Percentiles rank a stretch among this genome's conserved stretches.
Evolutionary conservation across 1,284 basidiomycete species (phyloP).

Genomic region (Ganoderma lucidum): DNA sequence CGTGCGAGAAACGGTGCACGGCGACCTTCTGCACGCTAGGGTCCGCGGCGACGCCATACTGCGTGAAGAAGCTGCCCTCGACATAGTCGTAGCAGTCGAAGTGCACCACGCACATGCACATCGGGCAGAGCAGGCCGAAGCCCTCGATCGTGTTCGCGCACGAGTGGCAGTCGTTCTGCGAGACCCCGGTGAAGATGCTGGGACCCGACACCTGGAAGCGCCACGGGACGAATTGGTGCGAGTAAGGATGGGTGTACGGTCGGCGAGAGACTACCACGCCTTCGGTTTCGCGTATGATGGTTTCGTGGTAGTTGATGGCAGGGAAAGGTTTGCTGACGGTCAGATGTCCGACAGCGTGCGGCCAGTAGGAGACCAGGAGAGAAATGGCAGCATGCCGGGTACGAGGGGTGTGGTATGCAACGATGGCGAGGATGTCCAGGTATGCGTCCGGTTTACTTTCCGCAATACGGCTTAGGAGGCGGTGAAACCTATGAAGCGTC

Average conservation of each 20-base stretch:
- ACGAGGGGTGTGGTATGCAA: constrained; percentile 67
- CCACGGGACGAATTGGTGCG: constrained; percentile 77
- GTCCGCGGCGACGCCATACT: constrained; percentile 58
- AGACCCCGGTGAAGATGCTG: constrained; percentile 44
- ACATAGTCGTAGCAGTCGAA: constrained; percentile 79
- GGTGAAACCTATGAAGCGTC: constrained; percentile 61
- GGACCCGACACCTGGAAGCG: constrained; percentile 50
- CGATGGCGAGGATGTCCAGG: constrained; percentile 72
- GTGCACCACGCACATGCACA: constrained; percentile 72
- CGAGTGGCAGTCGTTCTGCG: constrained; percentile 58
- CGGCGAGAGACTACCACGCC: constrained; percentile 25
- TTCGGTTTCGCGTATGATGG: constrained; percentile 30
- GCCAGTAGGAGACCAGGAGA: constrained; percentile 71
- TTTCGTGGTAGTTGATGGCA: constrained; percentile 44
- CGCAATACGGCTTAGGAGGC: constrained; percentile 65
- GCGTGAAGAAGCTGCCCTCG: constrained; percentile 62
- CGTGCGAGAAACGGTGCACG: constrained; percentile 65
- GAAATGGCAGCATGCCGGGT: constrained; percentile 63
- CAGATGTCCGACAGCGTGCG: constrained; percentile 71
- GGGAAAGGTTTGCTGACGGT: constrained; percentile 60
- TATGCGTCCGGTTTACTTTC: constrained; percentile 71
- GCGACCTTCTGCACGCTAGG: constrained; percentile 60
- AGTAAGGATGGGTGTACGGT: constrained; percentile 48
- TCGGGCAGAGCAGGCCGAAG: constrained; percentile 71
- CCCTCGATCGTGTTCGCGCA: constrained; percentile 60